Base-by-base conservation (phyloP, 2,329 filamentous ascomycete species). In the Berkeleyomyces basicola region DNA sequence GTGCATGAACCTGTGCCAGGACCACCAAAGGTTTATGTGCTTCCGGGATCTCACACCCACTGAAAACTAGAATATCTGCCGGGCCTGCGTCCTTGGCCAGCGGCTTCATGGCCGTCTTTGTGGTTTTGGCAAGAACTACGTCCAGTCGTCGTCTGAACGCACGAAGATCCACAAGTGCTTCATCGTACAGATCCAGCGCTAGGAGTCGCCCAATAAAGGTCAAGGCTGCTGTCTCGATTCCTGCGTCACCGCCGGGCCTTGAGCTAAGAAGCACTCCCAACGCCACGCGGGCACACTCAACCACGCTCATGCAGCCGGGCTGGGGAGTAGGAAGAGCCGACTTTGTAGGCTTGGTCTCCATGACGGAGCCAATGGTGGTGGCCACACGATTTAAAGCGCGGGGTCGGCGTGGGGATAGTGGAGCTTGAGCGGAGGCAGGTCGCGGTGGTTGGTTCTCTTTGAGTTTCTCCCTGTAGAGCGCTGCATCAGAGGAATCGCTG, bases 181-280 rank as follows among this genome's bases (percentile, higher is more conserved):
- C 75, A n/a, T 83, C 81, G 55, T 86, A 80, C 60, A 90, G 71
- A 0, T 82, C 81, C 58, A 89, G 75, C 0, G 76, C 74, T 11
- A 90, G 74, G 0, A 91, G 75, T 69, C 84, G 88, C 46, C 81
- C 80, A 46, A 86, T 73, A 61, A 91, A 77, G 0, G 84, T 82
- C 14, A 86, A 81, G 78, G 88, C 87, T 61, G 87, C 88, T 64
- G 78, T 83, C 70, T 91, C 88, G 3, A 91, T 72, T 69, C 91
- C 86, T 46, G 87, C 74, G 53, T 81, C 78, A 11, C 63, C 63
- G 4, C 57, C 46, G 39, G 63, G 61, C 16, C 63, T 46, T 37
- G 58, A 40, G 37, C 14, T 42, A 46, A 65, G 78, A 46, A 91
- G 74, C 59, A 82, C 83, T 5, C 79, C 74, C 68, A 91, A 88